Conservation (phyloP, 192 early-diverging fungal species). For the Phycomyces nitens region DNA sequence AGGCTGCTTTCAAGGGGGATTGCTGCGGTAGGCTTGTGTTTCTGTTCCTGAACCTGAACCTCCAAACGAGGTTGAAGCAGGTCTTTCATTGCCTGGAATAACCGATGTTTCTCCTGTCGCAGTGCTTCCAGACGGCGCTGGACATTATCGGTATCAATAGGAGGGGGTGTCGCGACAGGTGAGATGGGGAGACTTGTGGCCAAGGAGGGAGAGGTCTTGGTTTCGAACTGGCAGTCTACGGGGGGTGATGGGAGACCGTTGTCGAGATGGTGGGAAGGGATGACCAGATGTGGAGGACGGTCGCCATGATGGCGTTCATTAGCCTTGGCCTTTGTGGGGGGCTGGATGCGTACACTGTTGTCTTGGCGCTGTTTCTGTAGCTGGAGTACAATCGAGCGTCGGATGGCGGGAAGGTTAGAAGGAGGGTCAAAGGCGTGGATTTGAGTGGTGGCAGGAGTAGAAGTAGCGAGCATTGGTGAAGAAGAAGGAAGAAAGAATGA, state of each 20-base stretch:
- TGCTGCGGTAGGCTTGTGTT: too few species aligned
- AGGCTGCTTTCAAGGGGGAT: too few species aligned
- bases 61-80: background rate
- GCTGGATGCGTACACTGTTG: background rate
- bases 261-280: conserved; percentile 9
- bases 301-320: background rate
- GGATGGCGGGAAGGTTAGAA: conserved; percentile 12
- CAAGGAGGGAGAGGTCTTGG: background rate
- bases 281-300: background rate
- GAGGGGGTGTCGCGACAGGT: background rate
- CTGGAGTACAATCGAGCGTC: conserved; percentile 8
- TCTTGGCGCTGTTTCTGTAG: conserved; percentile 15
- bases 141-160: conserved; percentile 1
- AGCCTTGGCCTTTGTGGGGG: background rate
- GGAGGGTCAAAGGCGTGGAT: conserved; percentile 17
- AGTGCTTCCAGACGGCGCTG: conserved; percentile 3
- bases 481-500: background rate
- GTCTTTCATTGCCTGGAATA: conserved; percentile 21
- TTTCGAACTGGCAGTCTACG: conserved; percentile 10
- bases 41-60: too few species aligned
- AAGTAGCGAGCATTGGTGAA: background rate
- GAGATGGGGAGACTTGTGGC: background rate
- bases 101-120: conserved; percentile 14
- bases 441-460: background rate
- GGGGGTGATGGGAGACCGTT: conserved; percentile 22